phyloP scores from a whole-genome alignment of 1,284 basidiomycete genomes.

The Grifola frondosa region DNA sequence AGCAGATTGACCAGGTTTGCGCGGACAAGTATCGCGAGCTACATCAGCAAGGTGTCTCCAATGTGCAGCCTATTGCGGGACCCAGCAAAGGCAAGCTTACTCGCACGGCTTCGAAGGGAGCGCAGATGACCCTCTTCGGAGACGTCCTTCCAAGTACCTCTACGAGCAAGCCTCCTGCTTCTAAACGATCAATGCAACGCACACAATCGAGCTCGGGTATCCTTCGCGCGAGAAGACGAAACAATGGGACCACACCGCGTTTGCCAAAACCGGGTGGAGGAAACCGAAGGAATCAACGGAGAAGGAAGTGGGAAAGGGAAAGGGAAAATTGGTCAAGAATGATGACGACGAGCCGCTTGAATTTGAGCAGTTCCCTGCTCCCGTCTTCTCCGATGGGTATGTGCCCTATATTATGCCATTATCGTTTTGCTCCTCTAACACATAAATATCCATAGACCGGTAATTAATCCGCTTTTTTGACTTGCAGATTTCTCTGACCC shows the following conservation, averaged over 20 bases:
- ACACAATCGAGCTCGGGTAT: slow-evolving; percentile 43
- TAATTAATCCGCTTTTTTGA: slow-evolving; percentile 18
- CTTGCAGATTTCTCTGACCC: not conserved
- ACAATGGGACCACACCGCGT: slow-evolving; percentile 84
- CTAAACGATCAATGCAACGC: slow-evolving; percentile 37
- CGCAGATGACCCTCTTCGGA: slow-evolving; percentile 69
- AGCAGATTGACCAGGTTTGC: slow-evolving; percentile 48
- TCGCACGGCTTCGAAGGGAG: slow-evolving; percentile 30
- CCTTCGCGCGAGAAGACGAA: slow-evolving; percentile 66
- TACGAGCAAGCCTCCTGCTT: slow-evolving; percentile 27
- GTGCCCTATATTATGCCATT: slow-evolving; percentile 3
- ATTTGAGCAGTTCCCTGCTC: slow-evolving; percentile 81
- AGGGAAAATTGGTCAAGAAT: slow-evolving; percentile 40
- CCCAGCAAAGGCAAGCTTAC: slow-evolving; percentile 34
- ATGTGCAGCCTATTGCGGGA: slow-evolving; percentile 35
- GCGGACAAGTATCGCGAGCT: slow-evolving; percentile 41
- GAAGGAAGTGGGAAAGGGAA: slow-evolving; percentile 44
- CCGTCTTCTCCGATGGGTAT: slow-evolving; percentile 60
- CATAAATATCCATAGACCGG: slow-evolving; percentile 26
- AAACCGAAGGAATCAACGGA: slow-evolving; percentile 39
- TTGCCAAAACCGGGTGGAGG: slow-evolving; percentile 73
- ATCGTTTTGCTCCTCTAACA: not conserved
- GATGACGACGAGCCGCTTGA: slow-evolving; percentile 53
- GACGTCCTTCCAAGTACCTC: slow-evolving; percentile 42
- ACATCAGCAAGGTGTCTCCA: slow-evolving; percentile 27